Evolutionary conservation across 768 basidiomycete genomes (phyloP).

Genomic region (Phylloporus arenicola): DNA sequence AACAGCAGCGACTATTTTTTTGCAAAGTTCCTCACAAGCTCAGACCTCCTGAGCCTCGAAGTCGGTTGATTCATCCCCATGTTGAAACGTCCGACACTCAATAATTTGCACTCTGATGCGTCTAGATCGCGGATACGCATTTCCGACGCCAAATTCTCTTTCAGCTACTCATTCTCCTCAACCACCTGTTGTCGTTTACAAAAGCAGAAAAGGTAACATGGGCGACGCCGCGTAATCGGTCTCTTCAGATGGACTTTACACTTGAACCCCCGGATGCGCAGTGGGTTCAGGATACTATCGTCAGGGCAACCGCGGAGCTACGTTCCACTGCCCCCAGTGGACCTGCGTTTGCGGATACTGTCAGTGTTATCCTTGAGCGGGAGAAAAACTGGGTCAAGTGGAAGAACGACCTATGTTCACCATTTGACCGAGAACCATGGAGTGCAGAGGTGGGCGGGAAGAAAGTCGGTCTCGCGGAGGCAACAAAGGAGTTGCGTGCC

Average conservation of each 20-base stretch:
- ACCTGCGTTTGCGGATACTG: slow-evolving; percentile 69
- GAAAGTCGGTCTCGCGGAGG: slow-evolving; percentile 56
- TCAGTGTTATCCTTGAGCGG: slow-evolving; percentile 63
- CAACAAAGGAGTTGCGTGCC: slow-evolving; percentile 46
- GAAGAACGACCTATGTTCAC: slow-evolving; percentile 78
- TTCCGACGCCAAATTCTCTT: slow-evolving; percentile 93
- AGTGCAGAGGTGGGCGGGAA: slow-evolving; percentile 41
- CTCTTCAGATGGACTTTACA: slow-evolving; percentile 79
- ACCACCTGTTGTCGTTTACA: slow-evolving; percentile 71
- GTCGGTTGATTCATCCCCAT: slow-evolving; percentile 36
- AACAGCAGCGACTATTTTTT: slow-evolving; percentile 75
- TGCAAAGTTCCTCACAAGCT: slow-evolving; percentile 87
- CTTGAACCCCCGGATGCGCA: slow-evolving; percentile 60
- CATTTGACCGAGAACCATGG: slow-evolving; percentile 75
- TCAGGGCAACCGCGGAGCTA: slow-evolving; percentile 50
- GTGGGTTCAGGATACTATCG: slow-evolving; percentile 71
- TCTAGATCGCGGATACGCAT: slow-evolving; percentile 79
- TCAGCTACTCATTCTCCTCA: slow-evolving; percentile 73
- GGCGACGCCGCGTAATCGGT: slow-evolving; percentile 63
- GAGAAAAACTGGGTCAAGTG: slow-evolving; percentile 89
- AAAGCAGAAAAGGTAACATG: slow-evolving; percentile 58
- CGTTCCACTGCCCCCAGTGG: slow-evolving; percentile 76
- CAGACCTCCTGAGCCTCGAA: slow-evolving; percentile 83
- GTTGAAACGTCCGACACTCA: slow-evolving; percentile 1
- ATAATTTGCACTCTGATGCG: slow-evolving; percentile 9